Conservation (phyloP, 345 rosid genomes). For the Eucalyptus curtisii region DNA sequence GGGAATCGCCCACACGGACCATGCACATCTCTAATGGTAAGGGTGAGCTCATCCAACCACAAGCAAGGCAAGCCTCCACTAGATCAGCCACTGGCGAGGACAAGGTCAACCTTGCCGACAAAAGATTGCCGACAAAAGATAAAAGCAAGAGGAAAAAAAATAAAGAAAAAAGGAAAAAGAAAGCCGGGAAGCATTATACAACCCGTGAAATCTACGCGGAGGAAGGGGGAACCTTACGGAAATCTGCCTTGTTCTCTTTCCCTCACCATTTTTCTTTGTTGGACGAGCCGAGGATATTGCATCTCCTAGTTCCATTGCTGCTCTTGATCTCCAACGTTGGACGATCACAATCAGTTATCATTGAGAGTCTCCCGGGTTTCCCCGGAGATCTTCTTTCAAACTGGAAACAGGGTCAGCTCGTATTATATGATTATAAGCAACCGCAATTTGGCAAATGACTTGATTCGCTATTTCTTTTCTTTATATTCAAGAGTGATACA, state of each 20-base stretch:
- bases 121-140: too few species aligned
- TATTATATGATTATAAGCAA: too few species aligned
- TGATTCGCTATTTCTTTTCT: background rate
- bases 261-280: background rate
- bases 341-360: background rate
- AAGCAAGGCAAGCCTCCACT: too few species aligned
- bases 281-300: background rate
- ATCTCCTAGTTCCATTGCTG: background rate
- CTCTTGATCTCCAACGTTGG: background rate
- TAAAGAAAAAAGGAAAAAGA: background rate
- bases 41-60: too few species aligned
- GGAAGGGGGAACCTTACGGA: background rate
- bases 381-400: conserved; percentile 2
- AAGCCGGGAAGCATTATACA: background rate
- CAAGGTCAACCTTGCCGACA: too few species aligned
- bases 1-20: too few species aligned
- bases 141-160: too few species aligned
- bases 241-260: too few species aligned
- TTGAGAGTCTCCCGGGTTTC: conserved; percentile 1
- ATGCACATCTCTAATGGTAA: too few species aligned
- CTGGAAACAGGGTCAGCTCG: conserved; percentile 3
- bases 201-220: background rate
- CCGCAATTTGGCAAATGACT: background rate
- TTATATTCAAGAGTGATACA: background rate
- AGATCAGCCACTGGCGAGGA: too few species aligned